Evolutionary conservation across 2,329 filamentous ascomycete species (phyloP).

Genomic region (Cylindrodendrum hubeiense): DNA sequence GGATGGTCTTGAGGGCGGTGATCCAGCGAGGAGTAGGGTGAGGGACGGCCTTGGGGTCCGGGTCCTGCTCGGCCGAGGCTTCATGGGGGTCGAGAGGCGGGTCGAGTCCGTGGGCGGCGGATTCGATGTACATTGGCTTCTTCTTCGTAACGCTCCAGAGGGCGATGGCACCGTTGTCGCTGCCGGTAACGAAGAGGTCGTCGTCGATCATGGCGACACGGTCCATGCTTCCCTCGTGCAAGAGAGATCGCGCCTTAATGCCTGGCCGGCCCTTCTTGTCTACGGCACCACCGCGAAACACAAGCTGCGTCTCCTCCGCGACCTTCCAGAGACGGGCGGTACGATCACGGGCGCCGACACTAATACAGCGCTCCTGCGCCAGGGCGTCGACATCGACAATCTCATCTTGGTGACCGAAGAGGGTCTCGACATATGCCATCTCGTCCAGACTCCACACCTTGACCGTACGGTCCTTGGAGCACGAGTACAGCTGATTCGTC

Average conservation of each 20-base stretch:
- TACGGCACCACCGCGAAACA: conserved; percentile 87
- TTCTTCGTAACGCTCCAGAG: conserved; percentile 95
- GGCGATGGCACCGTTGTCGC: conserved; percentile 88
- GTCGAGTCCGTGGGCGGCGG: conserved; percentile 88
- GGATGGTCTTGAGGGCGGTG: conserved; percentile 87
- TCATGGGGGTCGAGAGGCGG: conserved; percentile 75
- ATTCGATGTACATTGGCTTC: conserved; percentile 86
- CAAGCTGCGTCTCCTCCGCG: conserved; percentile 92
- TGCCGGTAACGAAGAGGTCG: conserved; percentile 90
- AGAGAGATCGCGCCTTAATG: conserved; percentile 64
- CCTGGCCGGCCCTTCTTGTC: conserved; percentile 62
- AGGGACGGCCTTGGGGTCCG: conserved; percentile 70
- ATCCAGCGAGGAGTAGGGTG: conserved; percentile 85
- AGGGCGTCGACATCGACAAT: conserved; percentile 87
- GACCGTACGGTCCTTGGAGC: conserved; percentile 90
- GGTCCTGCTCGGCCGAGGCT: conserved; percentile 78
- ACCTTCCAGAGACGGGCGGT: conserved; percentile 97
- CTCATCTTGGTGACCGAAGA: conserved; percentile 95
- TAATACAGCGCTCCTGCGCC: conserved; percentile 88
- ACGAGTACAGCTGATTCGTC: conserved; percentile 92
- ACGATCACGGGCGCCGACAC: conserved; percentile 89
- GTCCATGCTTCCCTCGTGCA: conserved; percentile 89
- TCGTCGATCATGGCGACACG: conserved; percentile 91
- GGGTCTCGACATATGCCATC: conserved; percentile 92
- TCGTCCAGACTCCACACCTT: conserved; percentile 96